These are phyloP conservation scores for Prunus armeniaca DNA, from an alignment of 306 rosid genomes.

Conservation along the genomic window DNA sequence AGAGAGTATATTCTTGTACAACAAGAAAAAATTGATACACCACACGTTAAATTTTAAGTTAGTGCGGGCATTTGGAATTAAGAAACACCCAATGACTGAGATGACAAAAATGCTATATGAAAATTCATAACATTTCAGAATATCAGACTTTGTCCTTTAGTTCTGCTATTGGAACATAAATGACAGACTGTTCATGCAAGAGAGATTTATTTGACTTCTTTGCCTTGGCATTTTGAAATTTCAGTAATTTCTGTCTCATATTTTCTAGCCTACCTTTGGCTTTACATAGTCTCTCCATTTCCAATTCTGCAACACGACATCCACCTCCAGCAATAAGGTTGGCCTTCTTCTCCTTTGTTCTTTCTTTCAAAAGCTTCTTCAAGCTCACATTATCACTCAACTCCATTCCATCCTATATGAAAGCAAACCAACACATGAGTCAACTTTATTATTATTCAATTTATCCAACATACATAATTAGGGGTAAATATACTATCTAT, in stretches of 20 bases:
- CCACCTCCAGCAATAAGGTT: slow-evolving; percentile 34
- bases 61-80: not conserved
- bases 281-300: slow-evolving; percentile 66
- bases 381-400: slow-evolving; percentile 62
- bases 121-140: not conserved
- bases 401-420: slow-evolving; percentile 52
- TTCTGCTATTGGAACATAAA: slow-evolving; percentile 78
- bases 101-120: not conserved
- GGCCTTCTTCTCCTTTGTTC: slow-evolving; percentile 38
- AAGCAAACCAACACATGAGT: slow-evolving; percentile 5
- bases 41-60: not conserved
- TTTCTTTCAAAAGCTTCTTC: slow-evolving; percentile 64
- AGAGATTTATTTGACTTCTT: slow-evolving; percentile 30
- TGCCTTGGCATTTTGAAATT: slow-evolving; percentile 33
- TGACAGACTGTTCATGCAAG: slow-evolving; percentile 32
- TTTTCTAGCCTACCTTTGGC: slow-evolving; percentile 46
- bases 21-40: not conserved
- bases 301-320: slow-evolving; percentile 49
- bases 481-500: not conserved
- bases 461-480: not conserved
- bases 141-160: slow-evolving; percentile 63
- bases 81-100: not conserved
- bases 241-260: slow-evolving; percentile 45
- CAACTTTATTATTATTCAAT: not conserved
- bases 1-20: not conserved